These are phyloP conservation scores for Rehmannia glutinosa DNA, from an alignment of 257 asterid species.

Conservation along the genomic window DNA sequence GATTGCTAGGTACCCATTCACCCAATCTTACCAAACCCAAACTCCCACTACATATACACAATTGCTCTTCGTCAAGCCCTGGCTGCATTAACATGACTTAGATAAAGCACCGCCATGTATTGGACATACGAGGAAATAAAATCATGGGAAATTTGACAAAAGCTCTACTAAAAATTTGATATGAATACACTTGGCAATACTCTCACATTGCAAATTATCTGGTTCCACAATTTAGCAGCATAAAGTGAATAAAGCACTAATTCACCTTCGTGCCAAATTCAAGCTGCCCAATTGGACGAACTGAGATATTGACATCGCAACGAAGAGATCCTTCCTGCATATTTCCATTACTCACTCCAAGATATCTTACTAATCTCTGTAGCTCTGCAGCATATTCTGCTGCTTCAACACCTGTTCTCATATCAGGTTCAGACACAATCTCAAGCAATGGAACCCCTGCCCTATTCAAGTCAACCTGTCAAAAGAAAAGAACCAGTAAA, in stretches of 20 bases:
- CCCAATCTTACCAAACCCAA: no score
- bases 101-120: no score
- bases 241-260: constrained; percentile 4
- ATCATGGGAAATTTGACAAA: background rate
- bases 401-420: constrained; percentile 96
- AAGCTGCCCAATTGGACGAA: constrained; percentile 83
- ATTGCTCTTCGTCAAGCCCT: no score
- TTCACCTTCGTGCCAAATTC: constrained; percentile 93
- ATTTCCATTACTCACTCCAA: constrained; percentile 93
- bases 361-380: constrained; percentile 91
- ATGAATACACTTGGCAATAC: background rate
- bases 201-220: background rate
- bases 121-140: no score
- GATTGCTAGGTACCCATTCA: no score
- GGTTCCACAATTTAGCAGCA: constrained; percentile 4
- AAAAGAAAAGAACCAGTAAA: background rate
- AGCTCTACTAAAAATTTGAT: background rate
- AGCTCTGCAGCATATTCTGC: constrained; percentile 96
- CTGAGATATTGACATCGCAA: constrained; percentile 92
- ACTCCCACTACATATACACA: no score
- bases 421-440: constrained; percentile 97
- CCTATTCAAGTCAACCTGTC: constrained; percentile 94
- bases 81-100: no score
- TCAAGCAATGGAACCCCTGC: constrained; percentile 99
- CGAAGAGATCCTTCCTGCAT: constrained; percentile 99